Conservation (phyloP, 2,329 filamentous ascomycete genomes). For the Trichoderma sp. region DNA sequence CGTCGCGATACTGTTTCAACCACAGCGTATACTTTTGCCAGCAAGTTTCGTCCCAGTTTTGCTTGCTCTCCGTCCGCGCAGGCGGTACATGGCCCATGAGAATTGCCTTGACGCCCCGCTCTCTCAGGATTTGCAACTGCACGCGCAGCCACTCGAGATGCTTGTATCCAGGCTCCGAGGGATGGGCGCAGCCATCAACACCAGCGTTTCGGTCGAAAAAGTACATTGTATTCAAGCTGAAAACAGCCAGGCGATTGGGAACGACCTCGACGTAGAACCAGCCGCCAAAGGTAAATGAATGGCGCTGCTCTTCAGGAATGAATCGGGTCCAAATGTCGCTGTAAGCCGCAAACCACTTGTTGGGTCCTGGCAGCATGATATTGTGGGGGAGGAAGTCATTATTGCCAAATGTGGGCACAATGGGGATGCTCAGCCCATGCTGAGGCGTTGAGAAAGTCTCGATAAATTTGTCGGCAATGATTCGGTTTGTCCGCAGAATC, state of each 20-base stretch:
- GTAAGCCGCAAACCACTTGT: conserved; percentile 79
- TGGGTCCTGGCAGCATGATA: conserved; percentile 82
- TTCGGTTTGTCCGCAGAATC: conserved; percentile 75
- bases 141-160: conserved; percentile 96
- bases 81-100: conserved; percentile 93
- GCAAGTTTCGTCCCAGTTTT: conserved; percentile 92
- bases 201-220: conserved; percentile 92
- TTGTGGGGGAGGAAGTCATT: conserved; percentile 98
- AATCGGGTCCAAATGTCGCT: conserved; percentile 79
- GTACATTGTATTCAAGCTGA: conserved; percentile 95
- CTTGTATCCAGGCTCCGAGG: conserved; percentile 83
- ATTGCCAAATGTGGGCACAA: conserved; percentile 91
- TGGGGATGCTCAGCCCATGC: conserved; percentile 67
- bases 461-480: conserved; percentile 73
- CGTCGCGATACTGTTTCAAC: conserved; percentile 86
- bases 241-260: conserved; percentile 78
- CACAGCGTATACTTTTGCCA: conserved; percentile 97
- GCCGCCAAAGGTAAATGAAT: conserved; percentile 87
- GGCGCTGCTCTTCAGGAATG: conserved; percentile 88
- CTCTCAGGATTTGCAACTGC: conserved; percentile 80
- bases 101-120: conserved; percentile 89
- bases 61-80: conserved; percentile 80
- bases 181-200: conserved; percentile 82
- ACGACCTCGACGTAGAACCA: conserved; percentile 96
- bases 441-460: conserved; percentile 68